Evolutionary conservation across 1,284 basidiomycete genomes (phyloP).

Genomic region (Boletus nobilissimus): DNA sequence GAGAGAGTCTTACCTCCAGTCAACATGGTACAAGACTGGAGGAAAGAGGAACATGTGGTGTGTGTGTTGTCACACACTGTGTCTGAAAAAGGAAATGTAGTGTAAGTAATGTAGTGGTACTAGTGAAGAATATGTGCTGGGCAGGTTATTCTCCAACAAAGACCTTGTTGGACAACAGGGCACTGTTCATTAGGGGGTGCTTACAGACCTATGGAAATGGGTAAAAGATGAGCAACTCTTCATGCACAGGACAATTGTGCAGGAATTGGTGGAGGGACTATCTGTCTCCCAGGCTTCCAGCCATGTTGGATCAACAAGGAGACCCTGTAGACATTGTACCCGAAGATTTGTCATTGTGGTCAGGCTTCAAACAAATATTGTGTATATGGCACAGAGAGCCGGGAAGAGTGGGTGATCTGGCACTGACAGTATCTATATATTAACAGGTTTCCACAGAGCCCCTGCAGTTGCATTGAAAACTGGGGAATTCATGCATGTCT

Average conservation of each 20-base stretch:
- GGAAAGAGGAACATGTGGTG: neutral
- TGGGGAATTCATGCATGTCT: constrained; percentile 94
- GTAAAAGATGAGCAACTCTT: constrained; percentile 74
- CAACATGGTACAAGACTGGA: neutral
- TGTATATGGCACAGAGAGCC: constrained; percentile 88
- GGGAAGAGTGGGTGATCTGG: constrained; percentile 56
- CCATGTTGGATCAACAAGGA: constrained; percentile 59
- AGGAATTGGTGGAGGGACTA: constrained; percentile 70
- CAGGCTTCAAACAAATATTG: constrained; percentile 75
- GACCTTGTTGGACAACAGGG: constrained; percentile 55
- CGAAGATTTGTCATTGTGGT: constrained; percentile 75
- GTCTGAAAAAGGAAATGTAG: neutral
- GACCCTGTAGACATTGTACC: constrained; percentile 50
- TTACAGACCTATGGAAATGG: constrained; percentile 84
- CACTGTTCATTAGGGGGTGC: constrained; percentile 84
- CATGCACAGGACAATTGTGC: constrained; percentile 72
- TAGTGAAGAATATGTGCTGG: no score
- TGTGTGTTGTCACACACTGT: neutral
- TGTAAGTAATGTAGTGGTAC: no score
- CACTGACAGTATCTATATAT: neutral
- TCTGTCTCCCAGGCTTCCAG: constrained; percentile 74
- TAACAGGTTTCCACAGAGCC: constrained; percentile 54
- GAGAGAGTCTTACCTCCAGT: no score
- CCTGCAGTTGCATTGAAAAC: constrained; percentile 73
- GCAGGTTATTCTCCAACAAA: no score